A percentile compares a stretch with the other conserved stretches of the same genome.
These are phyloP conservation scores for Cladosporium halotolerans DNA, from an alignment of 2,329 filamentous ascomycete genomes.

Conservation along the genomic window DNA sequence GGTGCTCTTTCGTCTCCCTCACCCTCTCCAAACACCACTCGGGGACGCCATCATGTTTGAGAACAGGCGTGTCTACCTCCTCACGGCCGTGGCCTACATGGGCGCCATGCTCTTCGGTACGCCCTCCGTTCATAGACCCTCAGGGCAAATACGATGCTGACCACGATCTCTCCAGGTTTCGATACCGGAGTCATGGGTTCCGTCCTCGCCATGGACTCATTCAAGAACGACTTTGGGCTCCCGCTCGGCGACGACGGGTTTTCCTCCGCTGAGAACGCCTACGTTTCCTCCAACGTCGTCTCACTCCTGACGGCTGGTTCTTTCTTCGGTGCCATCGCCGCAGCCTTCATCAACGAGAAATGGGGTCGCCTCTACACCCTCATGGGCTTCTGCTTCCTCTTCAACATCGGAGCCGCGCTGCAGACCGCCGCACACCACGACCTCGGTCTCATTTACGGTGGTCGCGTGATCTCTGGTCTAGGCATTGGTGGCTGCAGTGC, in stretches of 20 bases:
- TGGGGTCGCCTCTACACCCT: conserved; percentile 52
- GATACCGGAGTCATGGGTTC: conserved; percentile 63
- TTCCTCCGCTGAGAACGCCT: conserved; percentile 34
- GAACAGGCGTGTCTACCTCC: conserved; percentile 40
- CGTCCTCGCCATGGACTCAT: conserved; percentile 54
- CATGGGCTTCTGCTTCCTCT: conserved; percentile 50
- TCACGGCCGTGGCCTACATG: conserved; percentile 39
- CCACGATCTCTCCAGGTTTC: conserved; percentile 27
- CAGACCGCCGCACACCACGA: conserved; percentile 56
- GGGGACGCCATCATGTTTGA: conserved; percentile 28
- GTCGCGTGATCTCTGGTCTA: conserved; percentile 48
- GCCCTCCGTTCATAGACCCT: conserved; percentile 5
- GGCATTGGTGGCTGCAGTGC: conserved; percentile 48
- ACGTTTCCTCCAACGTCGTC: conserved; percentile 60
- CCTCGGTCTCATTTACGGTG: conserved; percentile 49
- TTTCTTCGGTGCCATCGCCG: conserved; percentile 57
- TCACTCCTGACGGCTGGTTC: conserved; percentile 64
- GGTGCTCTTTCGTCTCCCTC: too few relatives aligned
- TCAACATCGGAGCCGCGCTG: conserved; percentile 56
- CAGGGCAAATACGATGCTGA: background rate
- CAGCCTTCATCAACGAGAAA: conserved; percentile 48
- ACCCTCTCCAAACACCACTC: background rate
- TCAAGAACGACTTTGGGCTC: conserved; percentile 36
- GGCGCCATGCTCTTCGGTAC: conserved; percentile 40
- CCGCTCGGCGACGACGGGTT: conserved; percentile 47